Evolutionary conservation across 331 rosid genomes (phyloP), one percentile per base, ranked within the genome.

Genomic region (Acacia concinna): DNA sequence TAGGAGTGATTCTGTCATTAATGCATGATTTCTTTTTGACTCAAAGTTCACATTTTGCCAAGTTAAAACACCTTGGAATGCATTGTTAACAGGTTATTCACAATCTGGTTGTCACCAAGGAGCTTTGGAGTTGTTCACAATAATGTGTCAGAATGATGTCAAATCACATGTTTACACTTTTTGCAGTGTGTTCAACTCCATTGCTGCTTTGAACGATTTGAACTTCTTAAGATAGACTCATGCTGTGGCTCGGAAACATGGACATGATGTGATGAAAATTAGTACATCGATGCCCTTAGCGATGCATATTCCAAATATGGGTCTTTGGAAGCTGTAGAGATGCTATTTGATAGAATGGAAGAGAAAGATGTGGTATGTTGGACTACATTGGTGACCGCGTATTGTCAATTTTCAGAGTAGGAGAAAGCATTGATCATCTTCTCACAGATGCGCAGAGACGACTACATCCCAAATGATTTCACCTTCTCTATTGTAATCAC

Each of bases 281-380:
- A 87, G 94, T 52, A 66, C 85, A n/a, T 84, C 59, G 27, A 91
- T 85, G 89, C 91, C 63, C 86, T 90, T 68, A 90, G 83, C 18
- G 89, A 90, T 85, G 92, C 89, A 23, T 93, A 91, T 78, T 83
- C 90, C 77, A 90, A 88, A 75, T 88, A 87, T 59, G 87, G 84
- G 78, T 85, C 81, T 10, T 87, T 89, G 68, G 88, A 90, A 78
- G 86, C 88, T 46, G 92, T 68, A 76, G 90, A 81, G 84, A 87
- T 82, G 73, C 69, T 90, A 35, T 87, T 93, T 65, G 78, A 81
- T 52, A 80, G 84, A 59, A 86, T 82, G 87, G 90, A 86, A 81
- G 97, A 86, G 86, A 93, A 88, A 87, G 94, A 91, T 70, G 68
- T 88, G 68, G 91, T 93, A 31, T 87, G 97, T 69, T 88, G 98